Evolutionary conservation across 805 yeast genomes (phyloP), one percentile per base, ranked within the genome.

Genomic region (Zygosaccharomyces pseudorouxii): DNA sequence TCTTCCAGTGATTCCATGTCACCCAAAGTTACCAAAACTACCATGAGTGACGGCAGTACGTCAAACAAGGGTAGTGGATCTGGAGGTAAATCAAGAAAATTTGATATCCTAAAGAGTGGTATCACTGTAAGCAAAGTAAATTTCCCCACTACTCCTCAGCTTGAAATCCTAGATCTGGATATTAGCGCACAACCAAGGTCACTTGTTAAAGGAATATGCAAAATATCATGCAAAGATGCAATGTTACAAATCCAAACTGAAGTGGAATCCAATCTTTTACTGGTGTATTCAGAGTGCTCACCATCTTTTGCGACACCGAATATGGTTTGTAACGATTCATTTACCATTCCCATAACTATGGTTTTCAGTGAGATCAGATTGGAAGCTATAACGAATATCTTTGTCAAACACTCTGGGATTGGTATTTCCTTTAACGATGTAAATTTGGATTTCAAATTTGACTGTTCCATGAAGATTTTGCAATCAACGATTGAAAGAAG

Each of bases 341-440:
- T 67, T 37, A 56, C 59, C 9, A 62, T 67, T 7, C 71, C 71
- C 3, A 66, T 67, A 4, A 63, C 64, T 4, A 63, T 67, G 64
- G 60, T 63, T 3, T 67, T 67, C 48, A 57, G 59, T 18, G 58
- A 60, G 19, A 64, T 66, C 30, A 57, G 58, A 19, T 52, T 67
- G 31, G 70, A 67, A 46, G 67, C 70, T 2, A 67, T 67, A 14
- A 59, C 65, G 8, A 67, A 67, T 50, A 56, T 64, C 1, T 65
- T 64, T 47, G 63, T 65, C 37, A 61, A 64, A 50, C 57, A 63
- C 38, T 57, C 61, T 18, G 67, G 69, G 12, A 53, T 67, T 6
- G 64, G 69, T 20, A 57, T 67, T 12, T 64, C 70, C n/a, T 67
- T 67, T 50, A 67, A 67, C 48, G 71, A 67, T 53, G 71, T 67